A percentile compares a stretch with the other conserved stretches of the same genome.
Evolutionary conservation across 2,329 filamentous ascomycete species (phyloP).

Genomic region (Penicillium sp.): DNA sequence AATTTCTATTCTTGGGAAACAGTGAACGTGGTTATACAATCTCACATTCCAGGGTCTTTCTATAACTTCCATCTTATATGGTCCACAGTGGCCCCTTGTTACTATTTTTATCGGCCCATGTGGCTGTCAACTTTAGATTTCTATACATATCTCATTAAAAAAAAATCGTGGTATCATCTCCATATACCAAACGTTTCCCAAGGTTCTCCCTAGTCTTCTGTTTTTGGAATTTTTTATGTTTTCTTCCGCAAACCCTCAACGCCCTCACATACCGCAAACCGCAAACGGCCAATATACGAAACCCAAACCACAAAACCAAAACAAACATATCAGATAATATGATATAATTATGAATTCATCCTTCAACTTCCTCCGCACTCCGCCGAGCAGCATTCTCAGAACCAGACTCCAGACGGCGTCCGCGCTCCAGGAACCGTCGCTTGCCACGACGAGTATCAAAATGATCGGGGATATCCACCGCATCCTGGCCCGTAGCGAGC

Average conservation of each 20-base stretch:
- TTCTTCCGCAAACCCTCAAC: constrained; percentile 1
- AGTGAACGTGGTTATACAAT: background rate
- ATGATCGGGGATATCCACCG: constrained; percentile 71
- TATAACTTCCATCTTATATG: background rate
- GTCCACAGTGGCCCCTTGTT: background rate
- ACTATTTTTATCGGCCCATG: constrained; percentile 3
- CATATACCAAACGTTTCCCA: background rate
- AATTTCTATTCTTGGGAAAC: background rate
- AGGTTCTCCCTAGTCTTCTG: background rate
- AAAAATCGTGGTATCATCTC: constrained; percentile 5
- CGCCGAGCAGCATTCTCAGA: constrained; percentile 30
- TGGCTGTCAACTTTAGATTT: background rate
- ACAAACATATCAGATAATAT: background rate
- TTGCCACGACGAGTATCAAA: constrained; percentile 89
- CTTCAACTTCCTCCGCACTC: constrained; percentile 40
- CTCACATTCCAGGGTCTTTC: background rate
- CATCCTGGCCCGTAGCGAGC: constrained; percentile 72
- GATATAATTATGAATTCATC: constrained; percentile 7
- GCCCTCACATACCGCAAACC: background rate
- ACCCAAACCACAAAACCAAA: background rate
- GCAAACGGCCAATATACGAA: background rate
- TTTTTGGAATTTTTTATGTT: constrained; percentile 1
- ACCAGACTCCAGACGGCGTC: constrained; percentile 16
- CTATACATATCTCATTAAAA: background rate
- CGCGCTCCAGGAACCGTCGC: constrained; percentile 63